Evolutionary conservation across 179 eudicot genomes (phyloP).

Genomic region (Drosera spatulata): DNA sequence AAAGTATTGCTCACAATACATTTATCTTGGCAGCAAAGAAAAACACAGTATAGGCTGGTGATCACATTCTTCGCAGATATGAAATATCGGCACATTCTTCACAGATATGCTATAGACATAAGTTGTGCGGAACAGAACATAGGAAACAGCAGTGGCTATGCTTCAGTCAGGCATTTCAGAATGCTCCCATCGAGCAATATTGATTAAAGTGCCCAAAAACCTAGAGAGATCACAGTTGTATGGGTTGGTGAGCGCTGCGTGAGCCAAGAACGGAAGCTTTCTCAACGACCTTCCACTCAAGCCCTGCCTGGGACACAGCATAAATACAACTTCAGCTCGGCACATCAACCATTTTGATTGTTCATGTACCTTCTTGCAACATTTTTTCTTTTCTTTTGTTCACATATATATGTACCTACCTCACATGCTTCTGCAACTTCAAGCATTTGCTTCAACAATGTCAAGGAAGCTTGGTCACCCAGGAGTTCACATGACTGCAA

Average conservation of each 20-base stretch:
- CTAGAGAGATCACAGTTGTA: conserved; percentile 37
- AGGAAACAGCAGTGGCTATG: no score
- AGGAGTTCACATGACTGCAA: conserved; percentile 25
- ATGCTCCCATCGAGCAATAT: conserved; percentile 60
- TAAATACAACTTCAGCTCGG: no score
- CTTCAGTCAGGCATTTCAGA: conserved; percentile 54
- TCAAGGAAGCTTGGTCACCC: conserved; percentile 20
- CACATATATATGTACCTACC: conserved; percentile 18
- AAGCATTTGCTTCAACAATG: conserved; percentile 42
- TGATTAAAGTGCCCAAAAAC: conserved; percentile 60
- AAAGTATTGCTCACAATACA: no score
- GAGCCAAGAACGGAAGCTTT: conserved; percentile 89
- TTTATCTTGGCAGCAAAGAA: no score
- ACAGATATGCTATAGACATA: no score
- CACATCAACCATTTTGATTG: no score
- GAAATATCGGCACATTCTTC: no score
- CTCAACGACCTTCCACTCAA: conserved; percentile 87
- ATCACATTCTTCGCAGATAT: no score
- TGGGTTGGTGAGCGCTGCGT: conserved; percentile 59
- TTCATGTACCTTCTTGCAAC: not conserved
- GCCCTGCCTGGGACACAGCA: conserved; percentile 34
- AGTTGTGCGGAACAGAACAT: no score
- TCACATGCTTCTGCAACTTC: conserved; percentile 87
- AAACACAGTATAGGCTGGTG: no score
- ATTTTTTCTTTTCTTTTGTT: not conserved